A percentile compares a stretch with the other conserved stretches of the same genome.
Conservation (phyloP, 257 asterid genomes). For the Salvia splendens region DNA sequence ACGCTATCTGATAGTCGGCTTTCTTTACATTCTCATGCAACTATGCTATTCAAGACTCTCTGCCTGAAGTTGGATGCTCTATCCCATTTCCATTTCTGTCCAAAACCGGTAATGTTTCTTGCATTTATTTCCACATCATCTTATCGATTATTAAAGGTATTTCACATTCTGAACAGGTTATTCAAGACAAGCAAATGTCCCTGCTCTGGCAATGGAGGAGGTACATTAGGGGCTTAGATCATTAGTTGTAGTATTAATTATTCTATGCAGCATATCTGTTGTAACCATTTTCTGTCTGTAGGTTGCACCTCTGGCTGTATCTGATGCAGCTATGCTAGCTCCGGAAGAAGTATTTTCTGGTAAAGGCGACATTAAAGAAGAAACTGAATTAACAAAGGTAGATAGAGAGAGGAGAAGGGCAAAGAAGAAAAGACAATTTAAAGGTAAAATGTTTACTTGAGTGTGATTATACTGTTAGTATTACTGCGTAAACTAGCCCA, state of each 20-base stretch:
- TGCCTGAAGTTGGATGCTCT: conserved; percentile 92
- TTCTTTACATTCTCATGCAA: conserved; percentile 55
- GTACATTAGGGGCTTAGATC: conserved; percentile 36
- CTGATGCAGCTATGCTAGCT: conserved; percentile 99
- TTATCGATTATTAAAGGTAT: conserved; percentile 23
- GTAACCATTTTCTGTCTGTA: conserved; percentile 35
- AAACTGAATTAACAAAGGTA: conserved; percentile 74
- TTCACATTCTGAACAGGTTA: conserved; percentile 52
- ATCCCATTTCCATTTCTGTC: conserved; percentile 97
- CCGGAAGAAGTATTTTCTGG: conserved; percentile 95
- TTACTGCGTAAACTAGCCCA: too few species aligned
- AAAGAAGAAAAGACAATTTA: conserved; percentile 78
- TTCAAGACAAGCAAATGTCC: conserved; percentile 92
- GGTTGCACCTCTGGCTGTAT: conserved; percentile 94
- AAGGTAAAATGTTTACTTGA: conserved; percentile 48
- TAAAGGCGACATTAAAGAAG: conserved; percentile 92
- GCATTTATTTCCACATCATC: conserved; percentile 14
- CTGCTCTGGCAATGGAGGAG: conserved; percentile 99
- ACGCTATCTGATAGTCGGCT: conserved; percentile 12
- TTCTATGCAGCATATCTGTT: not conserved
- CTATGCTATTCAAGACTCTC: conserved; percentile 72
- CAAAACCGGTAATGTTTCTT: conserved; percentile 74
- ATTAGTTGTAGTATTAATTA: not conserved
- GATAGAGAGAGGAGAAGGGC: conserved; percentile 96
- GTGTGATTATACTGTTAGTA: not conserved